Evolutionary conservation across 345 rosid genomes (phyloP).

Genomic region (Rhizophora mangle): DNA sequence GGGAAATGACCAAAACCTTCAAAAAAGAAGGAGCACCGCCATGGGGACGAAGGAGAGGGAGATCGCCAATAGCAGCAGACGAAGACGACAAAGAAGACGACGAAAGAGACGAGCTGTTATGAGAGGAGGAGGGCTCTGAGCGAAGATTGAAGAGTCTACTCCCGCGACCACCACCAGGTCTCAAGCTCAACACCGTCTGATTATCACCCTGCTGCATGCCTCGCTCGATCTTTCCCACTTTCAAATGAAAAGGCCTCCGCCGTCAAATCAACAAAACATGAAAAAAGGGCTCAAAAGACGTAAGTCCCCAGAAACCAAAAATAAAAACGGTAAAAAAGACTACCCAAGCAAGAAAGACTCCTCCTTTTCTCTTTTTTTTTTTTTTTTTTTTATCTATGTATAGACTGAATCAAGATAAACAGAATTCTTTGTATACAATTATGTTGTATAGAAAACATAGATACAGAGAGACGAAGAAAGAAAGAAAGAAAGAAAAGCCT

Average conservation of each 20-base stretch:
- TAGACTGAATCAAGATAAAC: too few relatives aligned
- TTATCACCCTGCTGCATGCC: slow-evolving; percentile 28
- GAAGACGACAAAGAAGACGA: slow-evolving; percentile 8
- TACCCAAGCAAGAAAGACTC: neutral
- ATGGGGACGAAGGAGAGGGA: slow-evolving; percentile 67
- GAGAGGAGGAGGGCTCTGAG: slow-evolving; percentile 12
- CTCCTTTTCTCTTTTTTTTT: neutral
- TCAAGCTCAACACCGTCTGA: slow-evolving; percentile 35
- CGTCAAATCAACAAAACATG: neutral
- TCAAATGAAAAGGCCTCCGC: neutral
- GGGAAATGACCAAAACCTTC: slow-evolving; percentile 33
- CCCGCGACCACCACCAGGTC: slow-evolving; percentile 28
- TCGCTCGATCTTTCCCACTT: neutral
- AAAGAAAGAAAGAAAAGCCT: neutral
- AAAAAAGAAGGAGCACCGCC: slow-evolving; percentile 45
- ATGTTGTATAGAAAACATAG: too few relatives aligned
- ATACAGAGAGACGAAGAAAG: too few relatives aligned
- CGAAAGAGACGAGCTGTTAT: slow-evolving; percentile 20
- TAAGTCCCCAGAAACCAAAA: too few relatives aligned
- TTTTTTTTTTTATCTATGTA: too few relatives aligned
- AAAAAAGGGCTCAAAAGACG: neutral
- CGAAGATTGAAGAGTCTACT: slow-evolving; percentile 26
- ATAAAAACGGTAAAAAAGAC: neutral
- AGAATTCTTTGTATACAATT: too few relatives aligned
- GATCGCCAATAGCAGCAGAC: slow-evolving; percentile 58